phyloP scores from a whole-genome alignment of 2,329 filamentous ascomycete genomes.

The Plenodomus biglobosus region DNA sequence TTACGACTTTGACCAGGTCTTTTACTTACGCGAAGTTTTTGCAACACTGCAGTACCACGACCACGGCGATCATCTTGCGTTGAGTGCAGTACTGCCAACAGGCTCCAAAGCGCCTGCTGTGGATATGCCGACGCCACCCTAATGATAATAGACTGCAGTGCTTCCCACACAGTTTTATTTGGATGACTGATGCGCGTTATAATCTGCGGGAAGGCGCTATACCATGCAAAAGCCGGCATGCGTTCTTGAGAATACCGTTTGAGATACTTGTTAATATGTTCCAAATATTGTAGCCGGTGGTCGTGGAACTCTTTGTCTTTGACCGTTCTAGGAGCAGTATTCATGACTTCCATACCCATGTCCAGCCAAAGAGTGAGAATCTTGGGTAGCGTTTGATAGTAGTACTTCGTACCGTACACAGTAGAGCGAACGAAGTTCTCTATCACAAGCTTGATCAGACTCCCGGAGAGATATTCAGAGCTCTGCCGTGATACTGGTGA shows the following conservation, averaged over 20 bases:
- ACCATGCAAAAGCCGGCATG: constrained; percentile 76
- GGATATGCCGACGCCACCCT: constrained; percentile 88
- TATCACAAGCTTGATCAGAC: constrained; percentile 83
- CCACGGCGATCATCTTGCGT: constrained; percentile 68
- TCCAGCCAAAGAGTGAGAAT: constrained; percentile 94
- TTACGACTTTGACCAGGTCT: constrained; percentile 8
- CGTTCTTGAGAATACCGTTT: constrained; percentile 71
- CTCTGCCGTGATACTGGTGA: constrained; percentile 73
- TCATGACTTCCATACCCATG: constrained; percentile 70
- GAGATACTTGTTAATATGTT: constrained; percentile 63
- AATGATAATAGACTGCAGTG: constrained; percentile 76
- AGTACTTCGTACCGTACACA: constrained; percentile 87
- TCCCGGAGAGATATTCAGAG: constrained; percentile 65
- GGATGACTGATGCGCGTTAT: constrained; percentile 94
- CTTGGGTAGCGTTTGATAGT: constrained; percentile 91
- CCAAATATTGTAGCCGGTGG: constrained; percentile 31
- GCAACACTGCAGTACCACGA: constrained; percentile 51
- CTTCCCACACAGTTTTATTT: constrained; percentile 73
- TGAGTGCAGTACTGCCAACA: constrained; percentile 84
- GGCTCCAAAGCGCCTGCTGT: constrained; percentile 86
- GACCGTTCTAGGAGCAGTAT: constrained; percentile 18
- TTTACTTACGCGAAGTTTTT: constrained; percentile 43
- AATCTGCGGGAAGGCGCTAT: constrained; percentile 84
- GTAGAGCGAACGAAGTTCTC: constrained; percentile 91
- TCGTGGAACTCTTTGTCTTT: constrained; percentile 38